Conservation (phyloP, 1,284 basidiomycete species). For the Paramarasmius palmivorus region DNA sequence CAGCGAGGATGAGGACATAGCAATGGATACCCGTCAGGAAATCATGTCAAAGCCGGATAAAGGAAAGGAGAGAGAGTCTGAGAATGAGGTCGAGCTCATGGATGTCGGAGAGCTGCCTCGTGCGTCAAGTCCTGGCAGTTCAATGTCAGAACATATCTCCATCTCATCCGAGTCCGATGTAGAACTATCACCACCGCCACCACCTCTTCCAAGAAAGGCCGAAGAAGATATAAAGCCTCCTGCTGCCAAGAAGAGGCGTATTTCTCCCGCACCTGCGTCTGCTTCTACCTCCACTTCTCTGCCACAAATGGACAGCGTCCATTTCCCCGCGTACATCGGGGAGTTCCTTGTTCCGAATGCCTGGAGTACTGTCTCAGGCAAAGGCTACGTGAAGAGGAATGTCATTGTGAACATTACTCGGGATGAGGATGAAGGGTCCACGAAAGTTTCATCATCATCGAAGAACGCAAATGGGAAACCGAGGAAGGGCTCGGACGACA, state of each 20-base stretch:
- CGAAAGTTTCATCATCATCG: slow-evolving; percentile 22
- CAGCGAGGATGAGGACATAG: slow-evolving; percentile 64
- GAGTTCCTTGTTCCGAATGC: slow-evolving; percentile 74
- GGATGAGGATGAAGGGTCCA: slow-evolving; percentile 42
- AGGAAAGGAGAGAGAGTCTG: slow-evolving; percentile 25
- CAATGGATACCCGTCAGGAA: slow-evolving; percentile 23
- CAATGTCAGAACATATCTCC: slow-evolving; percentile 26
- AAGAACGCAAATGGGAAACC: slow-evolving; percentile 32
- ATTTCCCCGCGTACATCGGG: slow-evolving; percentile 55
- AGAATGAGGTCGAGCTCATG: slow-evolving; percentile 32
- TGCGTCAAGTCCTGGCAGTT: slow-evolving; percentile 43
- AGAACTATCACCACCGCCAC: no score
- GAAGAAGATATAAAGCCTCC: slow-evolving; percentile 25
- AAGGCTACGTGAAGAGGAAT: slow-evolving; percentile 64
- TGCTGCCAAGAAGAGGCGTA: slow-evolving; percentile 53
- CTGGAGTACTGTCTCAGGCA: slow-evolving; percentile 78
- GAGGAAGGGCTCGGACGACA: slow-evolving; percentile 38
- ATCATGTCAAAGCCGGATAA: slow-evolving; percentile 13
- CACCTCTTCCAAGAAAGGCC: slow-evolving; percentile 24
- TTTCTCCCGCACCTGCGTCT: slow-evolving; percentile 30
- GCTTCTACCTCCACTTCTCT: slow-evolving; percentile 7
- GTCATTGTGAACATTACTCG: slow-evolving; percentile 62
- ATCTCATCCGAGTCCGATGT: slow-evolving; percentile 19
- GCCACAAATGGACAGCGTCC: slow-evolving; percentile 14
- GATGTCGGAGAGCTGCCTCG: slow-evolving; percentile 32